Percentiles rank a stretch among this genome's conserved stretches.
phyloP scores from a whole-genome alignment of 257 asterid genomes.

The Petrea volubilis region DNA sequence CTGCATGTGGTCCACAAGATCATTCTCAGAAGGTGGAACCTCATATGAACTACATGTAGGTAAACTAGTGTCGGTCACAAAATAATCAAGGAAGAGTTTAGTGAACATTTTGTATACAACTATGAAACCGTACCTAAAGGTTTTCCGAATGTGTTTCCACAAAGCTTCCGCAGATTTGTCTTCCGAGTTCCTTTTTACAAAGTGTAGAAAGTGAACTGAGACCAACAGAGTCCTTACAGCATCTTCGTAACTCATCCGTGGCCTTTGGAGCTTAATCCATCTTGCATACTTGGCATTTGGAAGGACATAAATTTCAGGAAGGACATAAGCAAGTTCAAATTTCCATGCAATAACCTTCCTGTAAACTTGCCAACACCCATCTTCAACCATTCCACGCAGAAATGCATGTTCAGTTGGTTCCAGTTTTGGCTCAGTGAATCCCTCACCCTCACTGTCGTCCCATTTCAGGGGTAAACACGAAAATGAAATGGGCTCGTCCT shows the following conservation, averaged over 20 bases:
- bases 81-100: not conserved
- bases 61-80: conserved; percentile 9
- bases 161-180: conserved; percentile 36
- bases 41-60: conserved; percentile 48
- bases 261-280: conserved; percentile 66
- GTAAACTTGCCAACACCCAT: conserved; percentile 40
- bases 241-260: conserved; percentile 44
- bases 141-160: conserved; percentile 51
- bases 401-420: conserved; percentile 25
- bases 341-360: conserved; percentile 66
- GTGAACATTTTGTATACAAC: not conserved
- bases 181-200: conserved; percentile 39
- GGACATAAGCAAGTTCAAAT: conserved; percentile 45
- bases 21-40: conserved; percentile 58
- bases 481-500: conserved; percentile 43
- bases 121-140: conserved; percentile 36
- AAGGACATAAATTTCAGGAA: conserved; percentile 57
- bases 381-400: conserved; percentile 46
- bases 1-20: conserved; percentile 55
- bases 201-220: conserved; percentile 57
- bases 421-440: conserved; percentile 3
- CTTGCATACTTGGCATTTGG: conserved; percentile 28
- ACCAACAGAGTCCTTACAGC: conserved; percentile 43
- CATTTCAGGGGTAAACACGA: conserved; percentile 53
- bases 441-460: conserved; percentile 31